These are phyloP conservation scores for Rhipidocladum racemiflorum DNA, from an alignment of 176 grass and related monocot genomes.

Conservation along the genomic window DNA sequence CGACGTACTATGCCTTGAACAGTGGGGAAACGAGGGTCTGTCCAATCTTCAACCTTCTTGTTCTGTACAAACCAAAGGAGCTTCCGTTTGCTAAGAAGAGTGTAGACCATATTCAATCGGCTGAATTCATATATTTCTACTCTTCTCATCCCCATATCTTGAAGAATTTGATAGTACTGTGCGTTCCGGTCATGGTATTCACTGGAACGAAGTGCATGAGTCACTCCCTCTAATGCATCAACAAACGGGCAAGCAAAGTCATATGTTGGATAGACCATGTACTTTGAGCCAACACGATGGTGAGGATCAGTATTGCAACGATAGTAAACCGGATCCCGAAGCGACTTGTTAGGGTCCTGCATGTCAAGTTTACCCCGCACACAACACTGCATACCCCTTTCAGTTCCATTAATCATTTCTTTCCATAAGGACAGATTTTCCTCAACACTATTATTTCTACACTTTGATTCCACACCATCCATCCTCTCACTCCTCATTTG, in stretches of 20 bases:
- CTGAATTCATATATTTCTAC: conserved; percentile 90
- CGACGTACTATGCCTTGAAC: conserved; percentile 85
- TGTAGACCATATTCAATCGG: conserved; percentile 75
- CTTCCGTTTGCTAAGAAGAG: conserved; percentile 80
- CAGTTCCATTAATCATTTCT: conserved; percentile 68
- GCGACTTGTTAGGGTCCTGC: not conserved
- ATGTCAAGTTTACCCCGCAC: conserved; percentile 76
- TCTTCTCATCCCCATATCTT: conserved; percentile 61
- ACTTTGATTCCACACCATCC: conserved; percentile 76
- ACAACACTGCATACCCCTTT: conserved; percentile 69
- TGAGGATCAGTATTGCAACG: conserved; percentile 47
- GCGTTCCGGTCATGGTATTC: conserved; percentile 91
- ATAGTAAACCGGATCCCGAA: no score
- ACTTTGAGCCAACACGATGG: conserved; percentile 41
- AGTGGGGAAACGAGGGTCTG: conserved; percentile 77
- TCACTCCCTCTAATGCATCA: conserved; percentile 65
- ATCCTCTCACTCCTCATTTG: conserved; percentile 89
- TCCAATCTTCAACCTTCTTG: conserved; percentile 80
- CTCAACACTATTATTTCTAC: conserved; percentile 61
- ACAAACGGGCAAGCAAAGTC: conserved; percentile 87
- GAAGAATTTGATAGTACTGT: conserved; percentile 68
- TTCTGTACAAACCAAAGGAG: conserved; percentile 94
- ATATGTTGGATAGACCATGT: conserved; percentile 47
- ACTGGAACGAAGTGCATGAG: conserved; percentile 75
- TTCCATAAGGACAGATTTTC: conserved; percentile 73